Percentiles rank a stretch among this genome's conserved stretches.
phyloP scores from a whole-genome alignment of 192 early-diverging fungal species.

The Backusella australiensis region DNA sequence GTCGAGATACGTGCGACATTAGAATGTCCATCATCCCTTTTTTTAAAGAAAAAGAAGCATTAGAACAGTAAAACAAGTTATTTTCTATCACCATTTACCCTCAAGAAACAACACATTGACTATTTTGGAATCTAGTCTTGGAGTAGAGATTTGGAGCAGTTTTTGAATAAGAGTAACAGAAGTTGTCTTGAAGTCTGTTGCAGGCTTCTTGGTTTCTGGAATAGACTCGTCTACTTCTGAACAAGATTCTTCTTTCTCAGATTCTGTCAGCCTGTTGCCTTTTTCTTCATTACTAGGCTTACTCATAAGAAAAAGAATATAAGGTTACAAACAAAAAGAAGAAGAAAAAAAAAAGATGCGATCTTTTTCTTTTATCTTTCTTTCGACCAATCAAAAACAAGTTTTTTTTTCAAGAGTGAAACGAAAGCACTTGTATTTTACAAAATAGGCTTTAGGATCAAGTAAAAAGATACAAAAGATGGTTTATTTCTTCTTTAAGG shows the following conservation, averaged over 20 bases:
- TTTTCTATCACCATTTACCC: slow-evolving; percentile 8
- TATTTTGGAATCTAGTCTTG: slow-evolving; percentile 33
- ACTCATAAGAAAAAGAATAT: slow-evolving; percentile 7
- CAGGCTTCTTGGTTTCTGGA: background rate
- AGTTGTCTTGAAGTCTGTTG: slow-evolving; percentile 17
- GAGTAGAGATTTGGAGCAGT: slow-evolving; percentile 25
- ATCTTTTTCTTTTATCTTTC: background rate
- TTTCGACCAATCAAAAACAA: background rate
- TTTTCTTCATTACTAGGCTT: slow-evolving; percentile 4
- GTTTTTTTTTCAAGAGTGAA: background rate
- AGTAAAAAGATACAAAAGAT: too few relatives aligned
- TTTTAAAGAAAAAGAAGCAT: background rate
- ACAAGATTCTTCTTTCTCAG: background rate
- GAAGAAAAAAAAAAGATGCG: background rate
- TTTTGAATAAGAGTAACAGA: slow-evolving; percentile 33
- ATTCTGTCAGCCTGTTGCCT: background rate
- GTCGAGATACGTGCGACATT: slow-evolving; percentile 29
- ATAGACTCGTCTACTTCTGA: slow-evolving; percentile 3
- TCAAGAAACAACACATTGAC: slow-evolving; percentile 34
- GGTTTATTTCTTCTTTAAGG: slow-evolving; percentile 56
- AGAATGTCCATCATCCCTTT: slow-evolving; percentile 38
- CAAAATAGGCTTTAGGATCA: background rate
- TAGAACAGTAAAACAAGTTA: background rate
- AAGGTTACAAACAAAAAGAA: slow-evolving; percentile 10
- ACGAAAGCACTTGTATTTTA: background rate